phyloP scores from a whole-genome alignment of 192 early-diverging fungal genomes.

The Anaeromyces robustus region DNA sequence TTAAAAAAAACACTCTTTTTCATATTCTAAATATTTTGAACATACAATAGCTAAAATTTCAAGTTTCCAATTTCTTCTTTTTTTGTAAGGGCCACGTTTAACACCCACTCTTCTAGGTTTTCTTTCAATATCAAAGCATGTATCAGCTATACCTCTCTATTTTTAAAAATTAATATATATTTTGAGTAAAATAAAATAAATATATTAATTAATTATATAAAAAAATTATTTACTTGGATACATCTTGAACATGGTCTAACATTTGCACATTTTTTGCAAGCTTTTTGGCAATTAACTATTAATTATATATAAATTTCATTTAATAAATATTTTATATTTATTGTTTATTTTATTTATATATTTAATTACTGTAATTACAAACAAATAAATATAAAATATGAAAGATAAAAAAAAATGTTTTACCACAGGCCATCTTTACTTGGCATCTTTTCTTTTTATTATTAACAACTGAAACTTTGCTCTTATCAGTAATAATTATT shows the following conservation, averaged over 20 bases:
- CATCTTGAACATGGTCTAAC: slow-evolving; percentile 73
- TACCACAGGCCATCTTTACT: slow-evolving; percentile 83
- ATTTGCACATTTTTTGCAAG: slow-evolving; percentile 85
- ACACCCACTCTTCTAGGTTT: slow-evolving; percentile 71
- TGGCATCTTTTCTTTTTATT: slow-evolving; percentile 52
- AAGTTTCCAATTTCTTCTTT: slow-evolving; percentile 13
- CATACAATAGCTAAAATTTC: not conserved
- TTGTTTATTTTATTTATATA: not conserved
- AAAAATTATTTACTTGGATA: slow-evolving; percentile 14
- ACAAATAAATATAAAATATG: not conserved
- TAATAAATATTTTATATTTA: not conserved
- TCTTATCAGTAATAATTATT: no score
- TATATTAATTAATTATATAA: no score
- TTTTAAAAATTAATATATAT: not conserved
- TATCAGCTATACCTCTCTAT: slow-evolving; percentile 43
- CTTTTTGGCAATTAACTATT: slow-evolving; percentile 59
- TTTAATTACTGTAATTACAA: not conserved
- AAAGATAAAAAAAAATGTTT: not conserved
- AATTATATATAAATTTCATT: not conserved
- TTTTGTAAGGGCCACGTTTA: slow-evolving; percentile 72
- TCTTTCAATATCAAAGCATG: slow-evolving; percentile 60
- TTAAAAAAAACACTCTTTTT: not conserved
- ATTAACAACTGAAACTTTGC: no score
- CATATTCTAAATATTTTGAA: not conserved
- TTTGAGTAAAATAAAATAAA: not conserved